Base-by-base conservation (phyloP, 495 filamentous ascomycete species). In the Penicillium riverlandense region DNA sequence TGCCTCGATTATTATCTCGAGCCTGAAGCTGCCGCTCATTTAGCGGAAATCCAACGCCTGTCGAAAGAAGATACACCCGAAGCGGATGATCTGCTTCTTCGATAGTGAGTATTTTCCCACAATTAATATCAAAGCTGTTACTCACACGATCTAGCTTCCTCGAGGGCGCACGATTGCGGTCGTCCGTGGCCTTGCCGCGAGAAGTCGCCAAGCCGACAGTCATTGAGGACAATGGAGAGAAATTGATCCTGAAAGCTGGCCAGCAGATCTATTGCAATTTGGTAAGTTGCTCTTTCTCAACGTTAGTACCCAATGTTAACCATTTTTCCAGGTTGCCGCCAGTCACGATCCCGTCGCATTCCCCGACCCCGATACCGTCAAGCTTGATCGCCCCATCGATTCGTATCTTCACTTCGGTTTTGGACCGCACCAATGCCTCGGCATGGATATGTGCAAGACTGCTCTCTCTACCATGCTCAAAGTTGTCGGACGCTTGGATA, bases 1-100 rank as follows among this genome's bases (percentile, higher is more conserved):
- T 74, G 86, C 9, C 72, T 91, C 8, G 87, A 94, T 55, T 90
- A 80, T 69, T 94, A 88, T 66, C 67, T 89, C 27, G 74, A 72
- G 1, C 60, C 65, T 22, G 67, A 74, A 10, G 78, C 79, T 44
- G 66, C 71, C 31, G 37, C 63, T 14, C 71, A 88, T 49, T 59
- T 82, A 6, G 66, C 76, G 2, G 76, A 77, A 27, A 74, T 90
- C 53, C 69, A 79, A 56, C 62, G 61, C 8, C 65, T 83, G 15
- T 76, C 72, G 48, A 71, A 76, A 43, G 40, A 58, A 27, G 59
- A 75, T 15, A 67, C 59, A 9, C 38, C 56, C 8, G 75, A 72
- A 45, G 65, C 72, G 1, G 75, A 80, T 39, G 67, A 76, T 27
- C 57, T 58, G 45, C 58, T 80, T 28, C 53, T 71, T 44, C 73